A percentile compares a stretch with the other conserved stretches of the same genome.
Conservation (phyloP, 495 filamentous ascomycete species). For the Cryomyces minteri region DNA sequence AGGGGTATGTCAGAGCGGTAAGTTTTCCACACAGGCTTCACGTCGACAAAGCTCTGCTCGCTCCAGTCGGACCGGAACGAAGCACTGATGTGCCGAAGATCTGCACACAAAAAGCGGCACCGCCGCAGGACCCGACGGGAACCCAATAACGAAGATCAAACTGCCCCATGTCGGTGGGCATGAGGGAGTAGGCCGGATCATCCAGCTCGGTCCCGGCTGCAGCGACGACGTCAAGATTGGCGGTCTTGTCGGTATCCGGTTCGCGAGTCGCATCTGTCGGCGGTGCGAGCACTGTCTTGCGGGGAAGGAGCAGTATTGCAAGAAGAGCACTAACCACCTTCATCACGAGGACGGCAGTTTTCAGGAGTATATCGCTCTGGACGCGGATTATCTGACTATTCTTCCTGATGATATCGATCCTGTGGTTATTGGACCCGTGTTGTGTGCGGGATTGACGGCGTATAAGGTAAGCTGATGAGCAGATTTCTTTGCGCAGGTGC, state of each 20-base stretch:
- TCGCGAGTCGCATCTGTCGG: conserved; percentile 27
- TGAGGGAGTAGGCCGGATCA: conserved; percentile 28
- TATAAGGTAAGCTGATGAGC: no score
- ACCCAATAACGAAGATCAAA: conserved; percentile 28
- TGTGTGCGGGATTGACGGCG: no score
- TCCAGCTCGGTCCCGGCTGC: conserved; percentile 21
- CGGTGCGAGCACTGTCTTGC: conserved; percentile 30
- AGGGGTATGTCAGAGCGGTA: no score
- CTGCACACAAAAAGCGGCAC: no score
- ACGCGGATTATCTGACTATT: no score
- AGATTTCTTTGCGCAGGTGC: no score
- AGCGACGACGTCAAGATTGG: conserved; percentile 20
- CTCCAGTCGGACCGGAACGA: no score
- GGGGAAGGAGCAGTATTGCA: conserved; percentile 28
- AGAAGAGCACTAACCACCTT: conserved; percentile 28
- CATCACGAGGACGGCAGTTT: conserved; percentile 33
- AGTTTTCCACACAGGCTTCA: no score
- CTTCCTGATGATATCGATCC: no score
- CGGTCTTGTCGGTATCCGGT: conserved; percentile 27
- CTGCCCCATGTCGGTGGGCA: conserved; percentile 31
- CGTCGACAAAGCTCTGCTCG: no score
- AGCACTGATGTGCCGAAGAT: no score
- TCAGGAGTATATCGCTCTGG: conserved; percentile 7
- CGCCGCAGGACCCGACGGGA: conserved; percentile 24
- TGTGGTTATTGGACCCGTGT: no score